phyloP scores from a whole-genome alignment of 202 grass and related monocot genomes.

The Schoenoplectus tabernaemontani region DNA sequence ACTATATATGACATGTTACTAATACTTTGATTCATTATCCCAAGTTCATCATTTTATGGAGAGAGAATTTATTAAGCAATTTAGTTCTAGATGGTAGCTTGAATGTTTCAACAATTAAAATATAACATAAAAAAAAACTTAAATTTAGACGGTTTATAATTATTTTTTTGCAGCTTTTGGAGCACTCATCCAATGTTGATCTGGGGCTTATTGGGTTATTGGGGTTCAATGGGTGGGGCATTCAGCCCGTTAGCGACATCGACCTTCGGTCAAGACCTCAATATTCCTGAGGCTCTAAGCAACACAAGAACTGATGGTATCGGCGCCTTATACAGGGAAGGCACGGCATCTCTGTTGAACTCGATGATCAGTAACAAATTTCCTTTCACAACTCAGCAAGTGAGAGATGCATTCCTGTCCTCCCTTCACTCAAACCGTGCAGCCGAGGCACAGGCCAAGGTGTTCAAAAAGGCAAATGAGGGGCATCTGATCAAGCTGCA shows the following conservation, averaged over 20 bases:
- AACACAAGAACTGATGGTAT: slow-evolving; percentile 61
- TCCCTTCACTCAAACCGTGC: slow-evolving; percentile 32
- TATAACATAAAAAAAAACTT: not conserved
- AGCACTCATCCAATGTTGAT: slow-evolving; percentile 54
- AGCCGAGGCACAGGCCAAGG: slow-evolving; percentile 48
- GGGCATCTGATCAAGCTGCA: slow-evolving; percentile 25
- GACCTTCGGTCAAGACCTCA: slow-evolving; percentile 52
- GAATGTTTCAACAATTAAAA: not conserved
- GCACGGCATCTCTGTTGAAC: slow-evolving; percentile 81
- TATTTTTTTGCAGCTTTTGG: slow-evolving; percentile 71
- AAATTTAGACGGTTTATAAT: not conserved
- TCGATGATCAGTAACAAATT: slow-evolving; percentile 60
- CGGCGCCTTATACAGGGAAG: slow-evolving; percentile 75
- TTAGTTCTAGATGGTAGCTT: not conserved
- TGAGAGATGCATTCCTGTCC: slow-evolving; percentile 51
- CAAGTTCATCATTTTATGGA: too few species aligned
- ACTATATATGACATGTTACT: too few species aligned
- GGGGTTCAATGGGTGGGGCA: slow-evolving; percentile 37
- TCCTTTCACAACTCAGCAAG: slow-evolving; percentile 54
- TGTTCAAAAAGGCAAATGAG: slow-evolving; percentile 76
- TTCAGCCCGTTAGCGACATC: slow-evolving; percentile 42
- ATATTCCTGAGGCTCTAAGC: slow-evolving; percentile 56
- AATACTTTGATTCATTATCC: too few species aligned
- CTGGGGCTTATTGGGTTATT: slow-evolving; percentile 57
- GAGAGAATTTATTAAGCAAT: not conserved